Base-by-base conservation (phyloP, 495 filamentous ascomycete species). In the Xylaria nigripes region DNA sequence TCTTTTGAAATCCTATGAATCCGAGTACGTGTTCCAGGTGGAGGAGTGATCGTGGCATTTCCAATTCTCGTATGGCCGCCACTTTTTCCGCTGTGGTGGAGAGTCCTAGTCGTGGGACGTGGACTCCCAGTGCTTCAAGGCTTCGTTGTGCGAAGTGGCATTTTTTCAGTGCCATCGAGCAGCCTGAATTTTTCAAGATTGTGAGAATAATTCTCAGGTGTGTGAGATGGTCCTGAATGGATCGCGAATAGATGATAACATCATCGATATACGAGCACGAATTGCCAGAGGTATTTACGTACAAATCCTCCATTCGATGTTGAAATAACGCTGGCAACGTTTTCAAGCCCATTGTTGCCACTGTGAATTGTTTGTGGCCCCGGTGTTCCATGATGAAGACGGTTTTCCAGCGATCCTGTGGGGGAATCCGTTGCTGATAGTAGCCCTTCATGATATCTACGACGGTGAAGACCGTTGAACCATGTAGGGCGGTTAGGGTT, bases 271-370 rank as follows among this genome's bases (percentile, higher is more conserved):
- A 55, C 42, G 7, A 48, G 25, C 2, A 23, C 32, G 41, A 44
- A 44, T 24, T 44, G 41, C 41, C 41, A 44, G 8, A 47, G 15
- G 21, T 38, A 48, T 10, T 0, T 0, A 5, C 18, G n/a, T 19
- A 61, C 5, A 58, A 0, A 12, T 34, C 19, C 18, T 61, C 50
- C 34, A 61, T 61, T 1, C 46, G 40, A n/a, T 58, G 45, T 30
- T 61, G 38, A 34, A 61, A 61, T 9, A 61, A 61, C 6, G 30
- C 22, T 16, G 45, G 58, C 9, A 21, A 54, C 15, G 9, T 49
- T 13, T 44, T 38, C 13, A 61, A 23, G 0, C 59, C 55, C 47
- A 58, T 58, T 1, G 45, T 55, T 19, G 45, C 47, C 18, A 61
- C 51, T 21, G 13, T 54, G 1, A 61, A 25, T 38, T 51, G 21